A percentile compares a stretch with the other conserved stretches of the same genome.
These are phyloP conservation scores for Luffa acutangula DNA, from an alignment of 306 rosid genomes.

Conservation along the genomic window DNA sequence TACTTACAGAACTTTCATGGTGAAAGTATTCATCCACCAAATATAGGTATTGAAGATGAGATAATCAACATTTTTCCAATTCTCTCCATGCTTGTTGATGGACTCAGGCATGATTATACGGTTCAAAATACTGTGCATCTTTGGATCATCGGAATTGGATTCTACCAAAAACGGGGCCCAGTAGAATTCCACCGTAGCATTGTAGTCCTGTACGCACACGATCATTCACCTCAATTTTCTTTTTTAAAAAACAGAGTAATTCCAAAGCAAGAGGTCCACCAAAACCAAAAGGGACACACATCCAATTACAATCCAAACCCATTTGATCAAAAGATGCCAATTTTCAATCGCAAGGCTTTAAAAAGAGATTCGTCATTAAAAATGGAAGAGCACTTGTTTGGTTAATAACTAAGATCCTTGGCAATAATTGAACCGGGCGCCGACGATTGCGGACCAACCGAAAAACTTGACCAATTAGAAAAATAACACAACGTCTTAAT, in stretches of 20 bases:
- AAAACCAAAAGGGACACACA: no score
- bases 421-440: background rate
- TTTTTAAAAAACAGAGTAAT: background rate
- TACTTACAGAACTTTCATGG: slow-evolving; percentile 85
- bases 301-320: background rate
- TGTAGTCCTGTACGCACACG: slow-evolving; percentile 46
- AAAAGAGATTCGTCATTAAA: background rate
- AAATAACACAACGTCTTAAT: background rate
- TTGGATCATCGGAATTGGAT: slow-evolving; percentile 92
- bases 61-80: slow-evolving; percentile 75
- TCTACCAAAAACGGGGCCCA: slow-evolving; percentile 97
- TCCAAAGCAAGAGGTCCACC: background rate
- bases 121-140: slow-evolving; percentile 68
- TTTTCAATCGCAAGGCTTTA: background rate
- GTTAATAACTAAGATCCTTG: background rate
- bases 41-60: slow-evolving; percentile 87
- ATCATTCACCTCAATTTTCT: background rate
- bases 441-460: background rate
- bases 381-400: background rate
- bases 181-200: slow-evolving; percentile 80
- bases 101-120: slow-evolving; percentile 89
- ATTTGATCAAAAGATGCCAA: background rate
- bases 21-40: slow-evolving; percentile 92
- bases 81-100: slow-evolving; percentile 63
- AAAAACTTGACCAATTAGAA: background rate